Evolutionary conservation across 2,329 filamentous ascomycete genomes (phyloP).

Genomic region (Cercospora sp.): DNA sequence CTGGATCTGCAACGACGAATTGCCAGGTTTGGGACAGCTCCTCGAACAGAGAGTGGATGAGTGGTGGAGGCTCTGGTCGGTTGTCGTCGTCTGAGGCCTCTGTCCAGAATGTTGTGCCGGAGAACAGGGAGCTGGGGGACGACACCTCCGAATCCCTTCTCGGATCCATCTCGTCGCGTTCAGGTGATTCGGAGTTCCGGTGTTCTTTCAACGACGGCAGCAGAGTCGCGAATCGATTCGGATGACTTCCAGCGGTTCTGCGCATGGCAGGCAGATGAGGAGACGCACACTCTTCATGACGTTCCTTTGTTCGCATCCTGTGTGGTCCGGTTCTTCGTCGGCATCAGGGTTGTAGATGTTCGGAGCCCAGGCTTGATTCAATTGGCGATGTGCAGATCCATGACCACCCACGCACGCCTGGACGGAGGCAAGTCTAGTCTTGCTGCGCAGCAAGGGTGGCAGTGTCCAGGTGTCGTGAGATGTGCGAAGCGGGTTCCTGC

Average conservation of each 20-base stretch:
- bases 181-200: slow-evolving; percentile 8
- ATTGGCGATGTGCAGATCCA: slow-evolving; percentile 11
- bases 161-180: slow-evolving; percentile 5
- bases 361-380: slow-evolving; percentile 4
- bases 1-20: slow-evolving; percentile 59
- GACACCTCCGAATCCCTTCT: background rate
- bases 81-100: slow-evolving; percentile 12
- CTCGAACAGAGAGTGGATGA: slow-evolving; percentile 41
- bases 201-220: slow-evolving; percentile 8
- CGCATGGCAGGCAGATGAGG: slow-evolving; percentile 2
- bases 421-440: slow-evolving; percentile 9
- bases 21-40: slow-evolving; percentile 58
- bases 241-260: slow-evolving; percentile 10
- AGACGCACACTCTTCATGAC: slow-evolving; percentile 2
- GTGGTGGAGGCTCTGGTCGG: slow-evolving; percentile 21
- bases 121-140: slow-evolving; percentile 18
- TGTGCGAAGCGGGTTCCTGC: background rate
- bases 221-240: slow-evolving; percentile 13
- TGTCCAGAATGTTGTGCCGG: slow-evolving; percentile 15
- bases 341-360: slow-evolving; percentile 14
- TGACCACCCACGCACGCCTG: slow-evolving; percentile 1
- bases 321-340: slow-evolving; percentile 7
- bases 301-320: slow-evolving; percentile 2
- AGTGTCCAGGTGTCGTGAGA: background rate
- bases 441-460: slow-evolving; percentile 1